Base-by-base conservation (phyloP, 805 yeast genomes). In the Yamadazyma ubonensis region DNA sequence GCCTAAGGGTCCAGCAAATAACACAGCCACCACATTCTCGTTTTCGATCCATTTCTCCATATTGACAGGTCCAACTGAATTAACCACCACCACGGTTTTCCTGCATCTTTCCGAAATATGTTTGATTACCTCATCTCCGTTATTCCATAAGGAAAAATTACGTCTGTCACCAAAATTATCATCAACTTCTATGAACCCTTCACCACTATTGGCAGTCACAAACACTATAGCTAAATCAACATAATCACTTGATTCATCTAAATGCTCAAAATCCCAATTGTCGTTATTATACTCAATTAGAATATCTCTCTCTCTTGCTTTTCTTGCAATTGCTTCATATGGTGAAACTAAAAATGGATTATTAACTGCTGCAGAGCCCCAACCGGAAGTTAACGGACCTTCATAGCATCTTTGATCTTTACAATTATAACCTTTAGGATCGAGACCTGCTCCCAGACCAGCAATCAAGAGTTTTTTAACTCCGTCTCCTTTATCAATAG, bases 351-450 rank as follows among this genome's bases (percentile, higher is more conserved):
- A 74, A 52, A 63, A 76, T 2, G 81, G 80, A 30, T 76, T 71
- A 46, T 68, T 72, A 11, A 73, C 81, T 8, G 80, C 66, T 0
- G 83, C 79, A 4, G 85, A 79, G 0, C 86, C 86, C 81, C 85
- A 77, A 10, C 85, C 85, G 21, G 74, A 66, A 23, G 76, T 73
- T 29, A 79, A 51, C 1, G 76, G 71, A 2, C 86, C 86, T 41
- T 73, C 69, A 8, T 65, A 64, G 44, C 78, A 70, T 33, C 65
- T 67, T 51, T 73, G 77, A 51, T 78, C 83, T 42, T 65, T 70
- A 41, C 78, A 72, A 47, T 72, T 75, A 46, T 74, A 68, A 0
- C 84, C 85, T 31, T 65, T 59, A 0, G 76, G 67, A 44, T 70
- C 75, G 2, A 70, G 58, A 2, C 72, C 73, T 2, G 83, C 82